Conservation (phyloP, 1,284 basidiomycete genomes). For the Tetrapyrgos nigripes region DNA sequence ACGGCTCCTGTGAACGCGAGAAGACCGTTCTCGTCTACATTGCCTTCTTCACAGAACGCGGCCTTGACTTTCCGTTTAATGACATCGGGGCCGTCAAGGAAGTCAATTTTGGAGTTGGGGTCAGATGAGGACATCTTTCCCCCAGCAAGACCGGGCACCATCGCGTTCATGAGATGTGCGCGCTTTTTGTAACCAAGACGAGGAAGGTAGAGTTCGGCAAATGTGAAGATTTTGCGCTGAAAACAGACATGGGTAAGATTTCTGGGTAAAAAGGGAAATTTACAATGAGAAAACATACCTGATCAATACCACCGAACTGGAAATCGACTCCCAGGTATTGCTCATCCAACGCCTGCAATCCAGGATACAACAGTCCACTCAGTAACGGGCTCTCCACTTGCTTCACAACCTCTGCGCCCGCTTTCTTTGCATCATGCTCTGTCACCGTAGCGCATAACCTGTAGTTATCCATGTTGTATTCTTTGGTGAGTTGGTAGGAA, state of each 20-base stretch:
- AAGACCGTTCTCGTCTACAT: slow-evolving; percentile 89
- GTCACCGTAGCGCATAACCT: slow-evolving; percentile 88
- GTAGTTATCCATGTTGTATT: slow-evolving; percentile 98
- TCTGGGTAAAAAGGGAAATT: not conserved
- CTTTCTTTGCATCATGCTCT: slow-evolving; percentile 97
- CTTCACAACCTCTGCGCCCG: slow-evolving; percentile 99
- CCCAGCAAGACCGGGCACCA: slow-evolving; percentile 96
- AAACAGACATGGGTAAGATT: slow-evolving; percentile 7
- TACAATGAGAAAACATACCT: slow-evolving; percentile 57
- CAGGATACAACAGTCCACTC: slow-evolving; percentile 94
- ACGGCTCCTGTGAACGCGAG: slow-evolving; percentile 91
- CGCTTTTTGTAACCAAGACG: slow-evolving; percentile 94
- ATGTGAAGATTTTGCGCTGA: slow-evolving; percentile 99
- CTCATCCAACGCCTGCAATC: slow-evolving; percentile 96
- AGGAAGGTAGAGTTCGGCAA: slow-evolving; percentile 95
- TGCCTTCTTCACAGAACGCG: slow-evolving; percentile 97
- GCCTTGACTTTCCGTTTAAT: slow-evolving; percentile 91
- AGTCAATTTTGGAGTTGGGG: slow-evolving; percentile 97
- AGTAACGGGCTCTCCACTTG: slow-evolving; percentile 93
- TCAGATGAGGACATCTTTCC: slow-evolving; percentile 99
- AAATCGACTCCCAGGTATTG: slow-evolving; percentile 97
- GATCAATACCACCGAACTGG: slow-evolving; percentile 98
- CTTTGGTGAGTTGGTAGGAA: slow-evolving; percentile 89
- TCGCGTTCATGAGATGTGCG: slow-evolving; percentile 97
- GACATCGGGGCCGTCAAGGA: slow-evolving; percentile 87